Percentiles rank a stretch among this genome's conserved stretches.
phyloP scores from a whole-genome alignment of 2,329 filamentous ascomycete genomes.

The Penicillium sp. region DNA sequence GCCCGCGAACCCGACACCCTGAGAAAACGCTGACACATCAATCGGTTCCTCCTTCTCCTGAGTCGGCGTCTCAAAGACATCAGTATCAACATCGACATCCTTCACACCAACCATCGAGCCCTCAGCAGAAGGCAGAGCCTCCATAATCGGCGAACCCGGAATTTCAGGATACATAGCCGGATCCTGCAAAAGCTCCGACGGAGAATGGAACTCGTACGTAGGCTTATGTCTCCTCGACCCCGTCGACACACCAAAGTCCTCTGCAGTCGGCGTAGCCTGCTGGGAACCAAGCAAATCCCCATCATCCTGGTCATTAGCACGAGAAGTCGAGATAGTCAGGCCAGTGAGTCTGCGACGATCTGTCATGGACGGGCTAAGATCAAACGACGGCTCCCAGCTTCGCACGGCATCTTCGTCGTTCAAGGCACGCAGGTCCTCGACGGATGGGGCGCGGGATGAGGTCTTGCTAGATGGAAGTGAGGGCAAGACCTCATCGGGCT shows the following conservation, averaged over 20 bases:
- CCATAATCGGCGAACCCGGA: slow-evolving; percentile 32
- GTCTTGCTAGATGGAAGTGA: slow-evolving; percentile 59
- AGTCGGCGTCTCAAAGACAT: slow-evolving; percentile 20
- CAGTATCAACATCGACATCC: slow-evolving; percentile 27
- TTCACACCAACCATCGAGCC: slow-evolving; percentile 38
- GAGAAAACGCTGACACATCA: neutral
- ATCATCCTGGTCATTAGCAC: slow-evolving; percentile 39
- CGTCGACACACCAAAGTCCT: slow-evolving; percentile 48
- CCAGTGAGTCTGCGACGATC: slow-evolving; percentile 36
- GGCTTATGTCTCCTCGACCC: slow-evolving; percentile 46
- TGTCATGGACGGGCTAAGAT: slow-evolving; percentile 34
- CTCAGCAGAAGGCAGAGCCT: slow-evolving; percentile 39
- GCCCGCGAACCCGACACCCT: slow-evolving; percentile 27
- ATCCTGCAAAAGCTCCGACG: slow-evolving; percentile 53
- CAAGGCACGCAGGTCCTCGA: slow-evolving; percentile 47
- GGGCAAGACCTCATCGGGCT: slow-evolving; percentile 52
- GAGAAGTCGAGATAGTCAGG: slow-evolving; percentile 44
- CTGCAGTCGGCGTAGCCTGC: slow-evolving; percentile 72
- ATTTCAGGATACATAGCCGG: slow-evolving; percentile 36
- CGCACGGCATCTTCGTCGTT: slow-evolving; percentile 35
- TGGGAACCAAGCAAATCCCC: slow-evolving; percentile 64
- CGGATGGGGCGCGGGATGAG: slow-evolving; percentile 55
- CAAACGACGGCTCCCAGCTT: slow-evolving; percentile 40
- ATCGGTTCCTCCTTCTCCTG: slow-evolving; percentile 19
- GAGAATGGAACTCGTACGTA: slow-evolving; percentile 55